phyloP scores from a whole-genome alignment of 2,329 filamentous ascomycete genomes.

The Fusarium heterosporum region DNA sequence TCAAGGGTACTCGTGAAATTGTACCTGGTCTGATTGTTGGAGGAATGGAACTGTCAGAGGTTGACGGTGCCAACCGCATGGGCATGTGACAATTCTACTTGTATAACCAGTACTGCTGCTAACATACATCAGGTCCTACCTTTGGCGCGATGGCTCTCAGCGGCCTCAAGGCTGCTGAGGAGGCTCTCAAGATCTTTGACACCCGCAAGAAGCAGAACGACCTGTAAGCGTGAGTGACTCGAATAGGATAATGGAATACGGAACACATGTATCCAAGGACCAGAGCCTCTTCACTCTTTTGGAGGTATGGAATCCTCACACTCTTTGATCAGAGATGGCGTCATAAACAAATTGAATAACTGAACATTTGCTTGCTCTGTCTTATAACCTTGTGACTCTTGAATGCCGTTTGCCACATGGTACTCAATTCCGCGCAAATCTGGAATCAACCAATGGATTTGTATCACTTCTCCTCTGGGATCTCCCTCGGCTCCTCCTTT shows the following conservation, averaged over 20 bases:
- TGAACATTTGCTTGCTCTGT: slow-evolving; percentile 4
- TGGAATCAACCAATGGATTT: background rate
- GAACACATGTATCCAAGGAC: slow-evolving; percentile 4
- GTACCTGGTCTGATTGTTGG: slow-evolving; percentile 91
- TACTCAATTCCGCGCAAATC: background rate
- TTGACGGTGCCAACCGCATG: slow-evolving; percentile 93
- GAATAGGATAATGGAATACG: background rate
- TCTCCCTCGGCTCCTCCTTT: background rate
- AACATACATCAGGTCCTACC: slow-evolving; percentile 66
- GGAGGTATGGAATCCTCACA: slow-evolving; percentile 7
- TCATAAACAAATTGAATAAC: slow-evolving; percentile 1
- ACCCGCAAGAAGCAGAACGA: slow-evolving; percentile 81
- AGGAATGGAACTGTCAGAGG: slow-evolving; percentile 92
- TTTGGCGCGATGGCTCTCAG: slow-evolving; percentile 90
- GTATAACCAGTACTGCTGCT: background rate
- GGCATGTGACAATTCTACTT: slow-evolving; percentile 56
- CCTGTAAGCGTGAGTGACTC: slow-evolving; percentile 53
- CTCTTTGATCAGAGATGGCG: slow-evolving; percentile 15
- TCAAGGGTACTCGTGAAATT: slow-evolving; percentile 90
- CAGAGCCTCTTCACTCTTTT: slow-evolving; percentile 29
- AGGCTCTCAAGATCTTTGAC: slow-evolving; percentile 82
- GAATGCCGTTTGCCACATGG: background rate
- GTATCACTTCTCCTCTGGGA: slow-evolving; percentile 9
- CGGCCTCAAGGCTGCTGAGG: slow-evolving; percentile 92
- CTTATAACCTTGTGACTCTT: background rate